These are phyloP conservation scores for Willaertia magna DNA, from an alignment of 208 protist genomes.

Conservation along the genomic window DNA sequence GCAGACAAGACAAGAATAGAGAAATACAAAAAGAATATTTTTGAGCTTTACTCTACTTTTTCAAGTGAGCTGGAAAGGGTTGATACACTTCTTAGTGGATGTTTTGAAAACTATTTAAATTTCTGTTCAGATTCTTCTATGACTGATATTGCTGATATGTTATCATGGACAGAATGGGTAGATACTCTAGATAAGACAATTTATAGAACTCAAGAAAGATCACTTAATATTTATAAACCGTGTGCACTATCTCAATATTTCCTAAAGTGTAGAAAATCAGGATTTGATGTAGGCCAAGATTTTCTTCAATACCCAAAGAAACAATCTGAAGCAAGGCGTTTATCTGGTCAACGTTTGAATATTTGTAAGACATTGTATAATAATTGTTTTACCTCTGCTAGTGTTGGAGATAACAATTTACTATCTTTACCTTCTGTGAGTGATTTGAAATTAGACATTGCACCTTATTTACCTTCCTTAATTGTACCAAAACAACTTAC, in stretches of 20 bases:
- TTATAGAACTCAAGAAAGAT: neutral
- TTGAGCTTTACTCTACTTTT: neutral
- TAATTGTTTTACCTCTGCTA: neutral
- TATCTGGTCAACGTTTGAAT: neutral
- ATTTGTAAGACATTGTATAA: neutral
- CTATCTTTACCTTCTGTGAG: neutral
- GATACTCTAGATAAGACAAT: neutral
- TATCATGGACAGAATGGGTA: neutral
- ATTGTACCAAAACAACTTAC: neutral
- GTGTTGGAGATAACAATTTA: neutral
- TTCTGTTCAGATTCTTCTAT: neutral
- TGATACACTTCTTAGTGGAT: neutral
- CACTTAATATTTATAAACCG: neutral
- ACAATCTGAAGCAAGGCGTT: neutral
- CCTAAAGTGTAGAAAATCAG: neutral
- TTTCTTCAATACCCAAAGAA: neutral
- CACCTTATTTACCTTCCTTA: neutral
- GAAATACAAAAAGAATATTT: neutral
- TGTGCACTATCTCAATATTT: neutral
- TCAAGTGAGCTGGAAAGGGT: neutral
- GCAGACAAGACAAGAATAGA: neutral
- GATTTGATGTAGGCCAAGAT: neutral
- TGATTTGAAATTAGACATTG: neutral
- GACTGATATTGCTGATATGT: neutral
- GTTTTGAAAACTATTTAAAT: slow-evolving; percentile 5